These are phyloP conservation scores for Collybia sordida DNA, from an alignment of 768 basidiomycete species.

Conservation along the genomic window DNA sequence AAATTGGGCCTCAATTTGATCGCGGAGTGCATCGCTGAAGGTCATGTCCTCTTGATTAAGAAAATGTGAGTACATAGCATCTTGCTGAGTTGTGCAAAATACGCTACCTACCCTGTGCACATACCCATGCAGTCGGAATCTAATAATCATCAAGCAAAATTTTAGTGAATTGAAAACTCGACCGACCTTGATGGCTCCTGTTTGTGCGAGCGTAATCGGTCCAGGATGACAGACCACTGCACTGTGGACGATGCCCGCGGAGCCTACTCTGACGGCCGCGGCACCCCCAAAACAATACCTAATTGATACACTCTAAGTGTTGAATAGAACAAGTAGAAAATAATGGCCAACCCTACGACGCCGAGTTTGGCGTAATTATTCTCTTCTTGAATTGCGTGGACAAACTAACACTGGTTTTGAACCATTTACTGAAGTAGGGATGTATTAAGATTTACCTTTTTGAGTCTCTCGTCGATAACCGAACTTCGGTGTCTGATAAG, in stretches of 20 bases:
- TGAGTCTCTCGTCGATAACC: slow-evolving; percentile 28
- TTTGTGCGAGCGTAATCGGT: slow-evolving; percentile 27
- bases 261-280: slow-evolving; percentile 34
- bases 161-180: slow-evolving; percentile 1
- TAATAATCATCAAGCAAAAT: background rate
- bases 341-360: slow-evolving; percentile 35
- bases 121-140: slow-evolving; percentile 37
- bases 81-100: background rate
- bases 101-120: slow-evolving; percentile 35
- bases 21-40: slow-evolving; percentile 28
- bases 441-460: slow-evolving; percentile 23
- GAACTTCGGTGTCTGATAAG: slow-evolving; percentile 31
- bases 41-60: slow-evolving; percentile 34
- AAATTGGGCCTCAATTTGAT: slow-evolving; percentile 34
- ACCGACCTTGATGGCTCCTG: slow-evolving; percentile 33
- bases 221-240: slow-evolving; percentile 44
- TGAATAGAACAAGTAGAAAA: background rate
- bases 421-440: background rate
- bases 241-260: slow-evolving; percentile 33
- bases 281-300: slow-evolving; percentile 47
- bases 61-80: background rate
- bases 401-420: slow-evolving; percentile 27
- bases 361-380: slow-evolving; percentile 44
- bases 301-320: background rate
- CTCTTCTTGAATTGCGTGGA: slow-evolving; percentile 31